Conservation (phyloP, 1,284 basidiomycete genomes). For the Cryptococcus amylolentus region DNA sequence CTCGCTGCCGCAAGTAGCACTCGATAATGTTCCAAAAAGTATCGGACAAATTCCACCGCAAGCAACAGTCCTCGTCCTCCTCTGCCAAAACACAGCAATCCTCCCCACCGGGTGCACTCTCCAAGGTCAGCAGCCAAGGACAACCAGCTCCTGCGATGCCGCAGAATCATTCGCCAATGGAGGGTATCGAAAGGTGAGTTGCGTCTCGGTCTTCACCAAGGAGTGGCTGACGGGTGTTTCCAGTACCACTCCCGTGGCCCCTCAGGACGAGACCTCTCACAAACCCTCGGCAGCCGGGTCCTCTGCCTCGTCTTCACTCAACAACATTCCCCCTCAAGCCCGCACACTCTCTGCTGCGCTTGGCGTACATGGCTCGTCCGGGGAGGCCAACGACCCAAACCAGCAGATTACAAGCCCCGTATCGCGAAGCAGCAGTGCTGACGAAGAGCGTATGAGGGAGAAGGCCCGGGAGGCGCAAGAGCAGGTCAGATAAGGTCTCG, state of each 20-base stretch:
- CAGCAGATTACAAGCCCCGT: constrained; percentile 11
- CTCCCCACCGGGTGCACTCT: constrained; percentile 3
- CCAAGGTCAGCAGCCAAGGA: neutral
- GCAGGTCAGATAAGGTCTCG: constrained; percentile 32
- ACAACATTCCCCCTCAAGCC: constrained; percentile 26
- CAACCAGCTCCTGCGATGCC: constrained; percentile 1
- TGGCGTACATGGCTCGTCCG: constrained; percentile 18
- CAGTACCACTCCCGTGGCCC: neutral
- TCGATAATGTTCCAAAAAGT: constrained; percentile 44
- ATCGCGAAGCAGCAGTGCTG: constrained; percentile 26
- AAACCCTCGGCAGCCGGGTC: constrained; percentile 10
- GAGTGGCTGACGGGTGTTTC: constrained; percentile 2
- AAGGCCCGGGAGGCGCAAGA: constrained; percentile 48
- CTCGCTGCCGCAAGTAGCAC: neutral
- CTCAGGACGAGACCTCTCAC: neutral
- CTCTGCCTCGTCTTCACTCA: constrained; percentile 28
- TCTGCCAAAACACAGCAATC: constrained; percentile 15
- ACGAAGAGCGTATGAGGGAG: constrained; percentile 45
- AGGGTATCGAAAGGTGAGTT: constrained; percentile 29
- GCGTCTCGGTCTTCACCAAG: constrained; percentile 1
- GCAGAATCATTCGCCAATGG: constrained; percentile 22
- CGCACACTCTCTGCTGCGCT: constrained; percentile 31
- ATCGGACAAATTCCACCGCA: constrained; percentile 45
- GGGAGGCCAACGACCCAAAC: constrained; percentile 35
- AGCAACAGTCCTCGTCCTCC: constrained; percentile 25